Evolutionary conservation across 2,329 filamentous ascomycete species (phyloP).

Genomic region (Arthrobotrys iridis): DNA sequence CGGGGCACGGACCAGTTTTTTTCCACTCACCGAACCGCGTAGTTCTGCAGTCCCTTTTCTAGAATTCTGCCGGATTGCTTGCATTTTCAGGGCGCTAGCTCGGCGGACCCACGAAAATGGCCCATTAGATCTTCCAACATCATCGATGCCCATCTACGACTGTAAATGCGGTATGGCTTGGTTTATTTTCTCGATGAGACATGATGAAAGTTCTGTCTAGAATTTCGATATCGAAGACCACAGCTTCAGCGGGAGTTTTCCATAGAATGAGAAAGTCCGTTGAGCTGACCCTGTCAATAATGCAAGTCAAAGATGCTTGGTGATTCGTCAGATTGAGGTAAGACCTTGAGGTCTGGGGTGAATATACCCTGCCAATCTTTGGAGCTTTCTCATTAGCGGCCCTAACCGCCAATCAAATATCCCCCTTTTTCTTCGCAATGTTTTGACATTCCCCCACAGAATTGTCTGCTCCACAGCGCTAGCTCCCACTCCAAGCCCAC

Average conservation of each 20-base stretch:
- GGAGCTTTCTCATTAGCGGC: conserved; percentile 39
- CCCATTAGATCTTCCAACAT: neutral
- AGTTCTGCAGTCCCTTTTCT: neutral
- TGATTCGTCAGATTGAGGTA: conserved; percentile 52
- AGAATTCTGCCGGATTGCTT: conserved; percentile 8
- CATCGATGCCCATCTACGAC: neutral
- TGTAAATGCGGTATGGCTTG: neutral
- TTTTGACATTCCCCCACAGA: conserved; percentile 50
- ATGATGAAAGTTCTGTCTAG: conserved; percentile 4
- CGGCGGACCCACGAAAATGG: conserved; percentile 9
- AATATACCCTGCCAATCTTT: conserved; percentile 44
- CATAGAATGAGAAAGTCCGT: conserved; percentile 27
- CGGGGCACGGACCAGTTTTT: conserved; percentile 8
- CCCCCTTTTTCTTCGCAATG: conserved; percentile 48
- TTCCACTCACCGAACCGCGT: conserved; percentile 24
- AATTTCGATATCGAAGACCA: conserved; percentile 22
- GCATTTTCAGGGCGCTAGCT: conserved; percentile 16
- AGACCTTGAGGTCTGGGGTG: conserved; percentile 23
- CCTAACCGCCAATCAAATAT: conserved; percentile 52
- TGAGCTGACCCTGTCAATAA: conserved; percentile 43
- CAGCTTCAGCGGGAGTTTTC: conserved; percentile 28
- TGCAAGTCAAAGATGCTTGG: conserved; percentile 31
- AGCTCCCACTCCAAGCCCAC: conserved; percentile 16
- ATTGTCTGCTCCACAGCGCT: conserved; percentile 31
- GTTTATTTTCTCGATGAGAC: conserved; percentile 8